Base-by-base conservation (phyloP, 2,329 filamentous ascomycete genomes). In the Pseudogymnoascus sp. region DNA sequence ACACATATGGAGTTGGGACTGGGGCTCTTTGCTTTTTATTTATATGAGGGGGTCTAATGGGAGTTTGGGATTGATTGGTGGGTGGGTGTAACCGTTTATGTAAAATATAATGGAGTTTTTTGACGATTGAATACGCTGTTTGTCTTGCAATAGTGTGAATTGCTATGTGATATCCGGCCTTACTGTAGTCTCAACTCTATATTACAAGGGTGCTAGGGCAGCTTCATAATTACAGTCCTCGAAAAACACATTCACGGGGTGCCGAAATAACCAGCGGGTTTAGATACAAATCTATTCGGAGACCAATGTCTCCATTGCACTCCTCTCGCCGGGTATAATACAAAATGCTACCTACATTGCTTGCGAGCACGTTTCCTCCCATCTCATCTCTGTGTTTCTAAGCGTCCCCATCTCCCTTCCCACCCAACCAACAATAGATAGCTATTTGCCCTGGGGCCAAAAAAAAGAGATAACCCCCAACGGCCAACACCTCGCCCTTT, bases 51-150 rank as follows among this genome's bases (percentile, higher is more conserved):
- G 49, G 28, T 55, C 9, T 33, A 55, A 33, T 33, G 49, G 49
- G 49, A 55, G 49, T 55, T 55, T 33, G 49, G 49, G 49, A 55
- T 55, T 55, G 49, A 8, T 55, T 55, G 28, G 49, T 55, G 28
- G 49, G 28, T 55, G 49, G 49, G 49, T 55, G 49, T 55, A 55
- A 55, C 28, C 49, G 49, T 55, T 55, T 55, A 55, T 55, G 49
- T 55, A 55, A 33, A 55, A 55, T 55, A 55, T 55, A 55, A 55
- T 55, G 49, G 49, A 55, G 49, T 55, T 55, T 22, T 55, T 55
- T 55, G 49, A n/a, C 28, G 49, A 55, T 55, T 55, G 49, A 55
- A 55, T 55, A 33, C 49, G 49, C 22, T 33, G 25, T 33, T 19
- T 30, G 8, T 14, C 45, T 33, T 33, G 23, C 7, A 4, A 7